phyloP scores from a whole-genome alignment of 1,284 basidiomycete genomes.

The Ustilago tritici region DNA sequence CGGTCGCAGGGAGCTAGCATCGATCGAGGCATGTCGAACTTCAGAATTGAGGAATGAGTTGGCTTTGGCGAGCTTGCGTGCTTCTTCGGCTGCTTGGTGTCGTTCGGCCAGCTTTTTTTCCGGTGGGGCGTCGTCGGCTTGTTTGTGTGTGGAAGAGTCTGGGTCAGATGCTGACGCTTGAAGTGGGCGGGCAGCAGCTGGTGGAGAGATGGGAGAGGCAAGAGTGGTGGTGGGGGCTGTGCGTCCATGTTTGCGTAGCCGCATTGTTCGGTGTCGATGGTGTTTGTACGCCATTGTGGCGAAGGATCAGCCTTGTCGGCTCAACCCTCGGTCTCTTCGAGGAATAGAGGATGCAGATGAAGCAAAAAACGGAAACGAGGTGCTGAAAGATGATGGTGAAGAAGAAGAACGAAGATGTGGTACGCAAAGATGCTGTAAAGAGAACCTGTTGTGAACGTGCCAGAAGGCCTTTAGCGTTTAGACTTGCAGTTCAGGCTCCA shows the following conservation, averaged over 20 bases:
- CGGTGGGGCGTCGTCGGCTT: background rate
- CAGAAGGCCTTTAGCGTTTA: background rate
- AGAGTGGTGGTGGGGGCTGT: background rate
- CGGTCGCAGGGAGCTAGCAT: constrained; percentile 1
- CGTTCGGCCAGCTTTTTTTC: constrained; percentile 20
- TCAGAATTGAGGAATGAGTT: constrained; percentile 33
- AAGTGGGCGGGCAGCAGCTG: background rate
- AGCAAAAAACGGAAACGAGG: background rate
- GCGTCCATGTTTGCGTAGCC: constrained; percentile 35
- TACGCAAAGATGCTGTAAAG: background rate
- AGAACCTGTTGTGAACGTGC: background rate
- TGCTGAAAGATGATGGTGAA: background rate
- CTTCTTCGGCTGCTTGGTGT: constrained; percentile 15
- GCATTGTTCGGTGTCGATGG: constrained; percentile 34
- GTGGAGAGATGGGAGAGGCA: background rate
- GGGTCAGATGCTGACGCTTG: constrained; percentile 21
- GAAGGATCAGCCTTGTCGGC: background rate
- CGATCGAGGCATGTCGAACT: constrained; percentile 21
- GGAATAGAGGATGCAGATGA: background rate
- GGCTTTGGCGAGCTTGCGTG: constrained; percentile 36
- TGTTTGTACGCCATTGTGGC: constrained; percentile 27
- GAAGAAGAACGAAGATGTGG: background rate
- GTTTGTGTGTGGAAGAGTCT: constrained; percentile 21
- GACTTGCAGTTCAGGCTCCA: background rate
- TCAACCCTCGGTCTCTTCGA: background rate